Evolutionary conservation across 495 filamentous ascomycete species (phyloP), one percentile per base, ranked within the genome.

Genomic region (Lasiosphaeria ovina): DNA sequence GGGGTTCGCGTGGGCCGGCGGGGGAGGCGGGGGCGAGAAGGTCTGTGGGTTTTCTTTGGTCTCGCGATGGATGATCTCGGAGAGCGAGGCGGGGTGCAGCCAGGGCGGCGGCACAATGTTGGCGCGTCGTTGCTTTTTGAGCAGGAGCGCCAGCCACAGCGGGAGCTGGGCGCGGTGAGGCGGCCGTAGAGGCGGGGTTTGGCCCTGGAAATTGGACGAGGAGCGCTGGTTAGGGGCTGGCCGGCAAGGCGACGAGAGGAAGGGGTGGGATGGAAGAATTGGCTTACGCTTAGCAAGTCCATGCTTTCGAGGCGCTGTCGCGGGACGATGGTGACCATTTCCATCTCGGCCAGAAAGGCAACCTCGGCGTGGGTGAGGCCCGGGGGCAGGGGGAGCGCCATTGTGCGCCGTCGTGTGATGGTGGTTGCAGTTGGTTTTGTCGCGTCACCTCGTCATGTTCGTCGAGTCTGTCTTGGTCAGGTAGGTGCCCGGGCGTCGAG

Each of bases 281-380:
- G 16, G 84, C 87, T 78, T 77, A 98, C 93, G 59, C 87, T 85
- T 49, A 98, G 85, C 54, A 98, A 80, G 62, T 89, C 78, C 47
- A 97, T 87, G 54, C 85, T 85, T 62, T 97, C 92, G 51, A 98
- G 84, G 57, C 89, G 85, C 72, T 97, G 93, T 35, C 94, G 91
- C 56, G 94, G 94, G 45, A 98, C 84, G 10, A 98, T 83, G 2
- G 93, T 96, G 50, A 98, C 89, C 67, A 88, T 83, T 75, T 97
- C 92, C 90, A 97, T 97, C 77, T 98, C 94, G 73, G 93, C 95
- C 50, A 97, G 83, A 74, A 98, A 98, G 67, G 92, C 90, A 48
- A 97, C 88, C 77, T 98, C 94, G 63, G 88, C 77, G 59, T 93
- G 91, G 58, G 89, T 91, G 31, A 96, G 84, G 76, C 92, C 92